Percentiles rank a stretch among this genome's conserved stretches.
These are phyloP conservation scores for Clarireedia sp. DNA, from an alignment of 2,329 filamentous ascomycete species.

Conservation along the genomic window DNA sequence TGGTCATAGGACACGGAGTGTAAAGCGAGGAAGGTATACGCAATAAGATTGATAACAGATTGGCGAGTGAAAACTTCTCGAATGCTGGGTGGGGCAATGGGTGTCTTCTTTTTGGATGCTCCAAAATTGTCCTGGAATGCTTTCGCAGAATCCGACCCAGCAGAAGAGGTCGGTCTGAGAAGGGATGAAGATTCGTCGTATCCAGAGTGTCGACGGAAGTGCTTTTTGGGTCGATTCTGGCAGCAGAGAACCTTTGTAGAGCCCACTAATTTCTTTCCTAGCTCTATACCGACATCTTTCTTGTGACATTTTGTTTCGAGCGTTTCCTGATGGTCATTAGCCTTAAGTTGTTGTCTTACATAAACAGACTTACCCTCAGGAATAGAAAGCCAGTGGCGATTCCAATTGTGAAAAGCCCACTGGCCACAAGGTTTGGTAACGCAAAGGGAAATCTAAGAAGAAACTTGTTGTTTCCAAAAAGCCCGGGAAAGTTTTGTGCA, in stretches of 20 bases:
- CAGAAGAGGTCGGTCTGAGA: constrained; percentile 33
- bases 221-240: constrained; percentile 11
- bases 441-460: constrained; percentile 73
- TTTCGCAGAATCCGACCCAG: constrained; percentile 23
- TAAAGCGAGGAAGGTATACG: constrained; percentile 74
- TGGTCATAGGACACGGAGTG: constrained; percentile 84
- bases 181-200: constrained; percentile 51
- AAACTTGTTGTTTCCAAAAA: constrained; percentile 61
- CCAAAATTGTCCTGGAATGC: constrained; percentile 18
- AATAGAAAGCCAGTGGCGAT: constrained; percentile 70
- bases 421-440: constrained; percentile 74
- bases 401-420: constrained; percentile 69
- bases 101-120: constrained; percentile 25
- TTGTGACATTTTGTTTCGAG: constrained; percentile 60
- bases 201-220: constrained; percentile 34
- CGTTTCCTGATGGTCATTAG: constrained; percentile 55
- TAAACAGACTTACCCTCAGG: constrained; percentile 46
- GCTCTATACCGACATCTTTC: constrained; percentile 65
- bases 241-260: constrained; percentile 21
- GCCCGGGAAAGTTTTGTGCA: constrained; percentile 59
- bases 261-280: constrained; percentile 59
- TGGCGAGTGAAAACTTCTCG: constrained; percentile 65
- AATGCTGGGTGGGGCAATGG: constrained; percentile 35
- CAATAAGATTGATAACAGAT: constrained; percentile 64
- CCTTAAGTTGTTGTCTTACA: background rate